Evolutionary conservation across 495 filamentous ascomycete species (phyloP), one percentile per base, ranked within the genome.

Genomic region (Amphirosellinia nigrospora): DNA sequence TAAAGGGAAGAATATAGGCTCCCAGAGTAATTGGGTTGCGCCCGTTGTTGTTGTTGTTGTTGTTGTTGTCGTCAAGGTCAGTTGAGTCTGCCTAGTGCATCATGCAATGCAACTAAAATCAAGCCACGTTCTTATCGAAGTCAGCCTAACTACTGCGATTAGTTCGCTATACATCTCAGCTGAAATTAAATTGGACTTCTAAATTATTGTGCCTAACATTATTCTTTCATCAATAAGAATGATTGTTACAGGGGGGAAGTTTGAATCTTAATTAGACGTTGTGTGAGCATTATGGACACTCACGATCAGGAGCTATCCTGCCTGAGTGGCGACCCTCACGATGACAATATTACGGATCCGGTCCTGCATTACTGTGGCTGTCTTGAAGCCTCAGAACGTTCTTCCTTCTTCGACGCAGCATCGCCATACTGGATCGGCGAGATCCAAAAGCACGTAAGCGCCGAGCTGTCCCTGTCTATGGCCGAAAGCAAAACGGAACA

Each of bases 321-420:
- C 65, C 70, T 78, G 53, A 78, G 73, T 41, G 64, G 52, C 46
- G 65, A 38, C 30, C 68, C 69, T 1, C 78, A 79, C 60, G 74
- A 72, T 32, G 50, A 62, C 32, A 66, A 67, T 26, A 71, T 77
- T 65, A 75, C 74, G 16, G 73, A 78, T 36, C 34, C 66, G 30
- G 72, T 66, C 15, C n/a, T 73, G 8, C 78, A 79, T 55, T 77
- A 71, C 55, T 73, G 73, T 52, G 74, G 71, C 55, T 79, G 74
- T 38, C 64, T 79, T 26, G 70, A 62, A 1, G 64, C 46, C 3
- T 60, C 74, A 0, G 71, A 69, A 30, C 70, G 69, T n/a, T 15
- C 36, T 10, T 59, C 48, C 1, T 79, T 79, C 72, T 77, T 72
- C 64, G 68, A 76, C 3, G 61, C 45, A 16, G 70, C 72, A 32